Base-by-base conservation (phyloP, 73 alveolate species). In the Paramecium sonneborni region DNA sequence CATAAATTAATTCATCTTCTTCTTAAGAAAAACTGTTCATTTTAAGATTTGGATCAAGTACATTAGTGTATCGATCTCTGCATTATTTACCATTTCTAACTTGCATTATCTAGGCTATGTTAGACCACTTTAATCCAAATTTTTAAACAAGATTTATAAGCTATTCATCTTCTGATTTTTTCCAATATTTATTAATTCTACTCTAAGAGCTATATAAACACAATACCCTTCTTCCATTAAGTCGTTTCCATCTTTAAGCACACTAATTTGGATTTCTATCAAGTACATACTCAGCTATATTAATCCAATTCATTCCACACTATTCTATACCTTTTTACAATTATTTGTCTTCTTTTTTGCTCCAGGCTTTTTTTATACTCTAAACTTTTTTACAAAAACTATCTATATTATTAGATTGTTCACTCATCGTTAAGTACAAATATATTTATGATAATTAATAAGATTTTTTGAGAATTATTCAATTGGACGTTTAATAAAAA, bases 211-310 rank as follows among this genome's bases (percentile, higher is more conserved):
- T 32, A 38, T 8, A 0, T 39, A 21, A 76, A 2, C 0, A 0
- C 3, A 28, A 3, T 70, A 70, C 86, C 7, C 46, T 70, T 4
- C 11, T 6, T 15, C 56, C 46, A 11, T 70, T 0, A 0, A 70
- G 26, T 28, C 86, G 11, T 5, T 70, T 70, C 86, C 86, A 70
- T 70, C 55, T 28, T 32, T 70, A 14, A 8, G 86, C 86, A 70
- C 86, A 70, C 20, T 70, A 32, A 1, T 35, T 70, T 12, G 86
- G 86, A 7, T 21, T 70, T 24, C 86, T 24, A 32, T 28, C 21
- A 8, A 20, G 46, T 37, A 70, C 38, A 11, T 70, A 32, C 8
- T 70, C 10, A 5, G 86, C 86, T 14, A 70, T 37, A 5, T 30
- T n/a, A 1, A 32, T 26, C 86, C 86, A 70, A 32, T 32, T 28